phyloP scores from a whole-genome alignment of 768 basidiomycete species.

The Pisolithus tinctorius region DNA sequence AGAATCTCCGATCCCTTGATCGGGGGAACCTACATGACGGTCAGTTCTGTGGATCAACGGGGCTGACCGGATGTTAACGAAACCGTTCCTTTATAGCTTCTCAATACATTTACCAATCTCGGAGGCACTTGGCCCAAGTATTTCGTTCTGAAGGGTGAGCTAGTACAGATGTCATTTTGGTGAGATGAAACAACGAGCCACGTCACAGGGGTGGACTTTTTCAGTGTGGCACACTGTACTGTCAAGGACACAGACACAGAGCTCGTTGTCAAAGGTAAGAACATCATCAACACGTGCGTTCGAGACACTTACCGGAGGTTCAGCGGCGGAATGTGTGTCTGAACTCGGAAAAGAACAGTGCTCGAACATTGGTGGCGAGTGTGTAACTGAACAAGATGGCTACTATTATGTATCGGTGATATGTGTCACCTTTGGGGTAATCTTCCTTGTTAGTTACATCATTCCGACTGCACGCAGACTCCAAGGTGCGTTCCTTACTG shows the following conservation, averaged over 20 bases:
- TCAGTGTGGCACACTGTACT: conserved; percentile 79
- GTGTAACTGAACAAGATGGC: conserved; percentile 82
- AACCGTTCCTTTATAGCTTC: conserved; percentile 44
- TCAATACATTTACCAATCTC: conserved; percentile 94
- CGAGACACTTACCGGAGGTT: conserved; percentile 7
- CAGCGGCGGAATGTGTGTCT: conserved; percentile 85
- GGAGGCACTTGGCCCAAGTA: conserved; percentile 98
- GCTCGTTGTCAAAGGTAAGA: conserved; percentile 49
- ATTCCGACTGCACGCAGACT: conserved; percentile 78
- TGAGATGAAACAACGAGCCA: conserved; percentile 6
- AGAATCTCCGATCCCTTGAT: conserved; percentile 93
- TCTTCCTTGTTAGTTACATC: conserved; percentile 69
- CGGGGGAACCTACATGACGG: conserved; percentile 99
- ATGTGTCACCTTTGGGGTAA: conserved; percentile 74
- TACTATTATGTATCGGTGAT: conserved; percentile 80
- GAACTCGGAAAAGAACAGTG: conserved; percentile 85
- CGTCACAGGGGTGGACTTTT: conserved; percentile 70
- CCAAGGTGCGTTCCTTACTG: conserved; percentile 55
- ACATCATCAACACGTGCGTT: background rate
- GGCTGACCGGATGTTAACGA: background rate
- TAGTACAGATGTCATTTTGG: background rate
- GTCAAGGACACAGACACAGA: conserved; percentile 52
- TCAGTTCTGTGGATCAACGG: conserved; percentile 30
- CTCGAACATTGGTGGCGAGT: conserved; percentile 66
- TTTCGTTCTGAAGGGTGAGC: conserved; percentile 83